Conservation (phyloP, 1,139 yeast species). For the Suhomyces guaymorum region DNA sequence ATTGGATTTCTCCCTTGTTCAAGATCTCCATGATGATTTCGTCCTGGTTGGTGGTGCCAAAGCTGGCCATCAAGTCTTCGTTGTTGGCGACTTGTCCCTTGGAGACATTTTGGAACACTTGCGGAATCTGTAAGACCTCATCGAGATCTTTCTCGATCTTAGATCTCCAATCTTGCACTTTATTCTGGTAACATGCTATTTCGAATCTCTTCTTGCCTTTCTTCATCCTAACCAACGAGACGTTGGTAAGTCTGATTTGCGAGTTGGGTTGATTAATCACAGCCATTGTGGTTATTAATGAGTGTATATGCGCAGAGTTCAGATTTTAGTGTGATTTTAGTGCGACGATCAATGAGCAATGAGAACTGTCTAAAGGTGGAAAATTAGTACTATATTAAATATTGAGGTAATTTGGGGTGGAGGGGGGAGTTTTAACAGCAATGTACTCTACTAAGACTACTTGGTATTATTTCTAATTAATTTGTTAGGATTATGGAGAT, state of each 20-base stretch:
- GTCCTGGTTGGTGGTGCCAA: slow-evolving; percentile 76
- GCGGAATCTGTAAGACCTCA: slow-evolving; percentile 95
- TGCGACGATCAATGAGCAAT: background rate
- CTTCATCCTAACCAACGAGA: slow-evolving; percentile 86
- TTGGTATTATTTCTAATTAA: no score
- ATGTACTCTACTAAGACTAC: no score
- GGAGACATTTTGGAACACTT: slow-evolving; percentile 87
- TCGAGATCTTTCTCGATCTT: slow-evolving; percentile 91
- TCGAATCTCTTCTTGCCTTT: slow-evolving; percentile 91
- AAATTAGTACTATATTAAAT: no score
- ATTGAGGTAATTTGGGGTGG: no score
- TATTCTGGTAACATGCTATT: slow-evolving; percentile 94
- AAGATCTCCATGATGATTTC: slow-evolving; percentile 76
- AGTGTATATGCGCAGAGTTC: no score
- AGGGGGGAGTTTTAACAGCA: no score
- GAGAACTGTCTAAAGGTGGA: no score
- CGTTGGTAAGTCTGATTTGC: slow-evolving; percentile 89
- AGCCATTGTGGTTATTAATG: slow-evolving; percentile 37
- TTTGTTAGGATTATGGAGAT: no score
- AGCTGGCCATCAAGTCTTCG: slow-evolving; percentile 73
- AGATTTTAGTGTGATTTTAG: background rate
- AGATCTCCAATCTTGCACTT: slow-evolving; percentile 92
- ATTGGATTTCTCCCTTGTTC: slow-evolving; percentile 88
- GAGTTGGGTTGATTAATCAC: slow-evolving; percentile 83
- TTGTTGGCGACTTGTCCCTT: slow-evolving; percentile 93